A percentile compares a stretch with the other conserved stretches of the same genome.
These are phyloP conservation scores for Entomophthora muscae DNA, from an alignment of 371 early-diverging fungal genomes.

Conservation along the genomic window DNA sequence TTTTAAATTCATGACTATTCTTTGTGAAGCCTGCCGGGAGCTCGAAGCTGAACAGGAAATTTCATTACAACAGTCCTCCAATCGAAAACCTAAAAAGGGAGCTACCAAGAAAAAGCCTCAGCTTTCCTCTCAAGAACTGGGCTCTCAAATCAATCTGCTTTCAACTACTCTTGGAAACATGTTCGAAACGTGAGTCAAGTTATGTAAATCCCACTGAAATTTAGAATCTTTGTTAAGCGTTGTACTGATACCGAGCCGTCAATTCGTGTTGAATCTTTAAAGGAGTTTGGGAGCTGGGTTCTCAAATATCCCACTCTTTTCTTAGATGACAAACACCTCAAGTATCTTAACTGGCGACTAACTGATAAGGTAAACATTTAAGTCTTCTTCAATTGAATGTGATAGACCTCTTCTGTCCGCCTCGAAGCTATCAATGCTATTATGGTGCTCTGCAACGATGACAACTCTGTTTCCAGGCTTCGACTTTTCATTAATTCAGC, in stretches of 20 bases:
- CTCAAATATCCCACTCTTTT: slow-evolving; percentile 42
- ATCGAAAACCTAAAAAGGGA: slow-evolving; percentile 17
- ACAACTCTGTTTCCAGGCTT: slow-evolving; percentile 28
- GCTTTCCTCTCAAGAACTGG: slow-evolving; percentile 15
- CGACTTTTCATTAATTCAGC: slow-evolving; percentile 53
- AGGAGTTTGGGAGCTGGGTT: slow-evolving; percentile 64
- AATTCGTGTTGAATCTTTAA: slow-evolving; percentile 69
- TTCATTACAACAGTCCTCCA: slow-evolving; percentile 41
- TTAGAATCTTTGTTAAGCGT: slow-evolving; percentile 66
- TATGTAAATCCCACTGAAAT: not conserved
- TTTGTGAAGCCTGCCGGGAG: slow-evolving; percentile 40
- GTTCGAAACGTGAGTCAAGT: slow-evolving; percentile 30
- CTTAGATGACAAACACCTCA: slow-evolving; percentile 47
- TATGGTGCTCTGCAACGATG: slow-evolving; percentile 27
- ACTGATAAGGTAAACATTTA: slow-evolving; percentile 41
- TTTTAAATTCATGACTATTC: slow-evolving; percentile 32
- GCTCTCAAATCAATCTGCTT: slow-evolving; percentile 20
- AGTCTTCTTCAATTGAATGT: not conserved
- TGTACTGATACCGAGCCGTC: slow-evolving; percentile 73
- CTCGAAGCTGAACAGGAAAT: slow-evolving; percentile 32
- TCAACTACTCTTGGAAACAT: slow-evolving; percentile 26
- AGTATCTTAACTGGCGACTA: slow-evolving; percentile 74
- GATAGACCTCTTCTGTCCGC: slow-evolving; percentile 31
- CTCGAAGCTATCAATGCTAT: slow-evolving; percentile 38
- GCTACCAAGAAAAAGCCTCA: not conserved